These are phyloP conservation scores for Graphiopsis chlorocephala DNA, from an alignment of 2,329 filamentous ascomycete genomes.

Conservation along the genomic window DNA sequence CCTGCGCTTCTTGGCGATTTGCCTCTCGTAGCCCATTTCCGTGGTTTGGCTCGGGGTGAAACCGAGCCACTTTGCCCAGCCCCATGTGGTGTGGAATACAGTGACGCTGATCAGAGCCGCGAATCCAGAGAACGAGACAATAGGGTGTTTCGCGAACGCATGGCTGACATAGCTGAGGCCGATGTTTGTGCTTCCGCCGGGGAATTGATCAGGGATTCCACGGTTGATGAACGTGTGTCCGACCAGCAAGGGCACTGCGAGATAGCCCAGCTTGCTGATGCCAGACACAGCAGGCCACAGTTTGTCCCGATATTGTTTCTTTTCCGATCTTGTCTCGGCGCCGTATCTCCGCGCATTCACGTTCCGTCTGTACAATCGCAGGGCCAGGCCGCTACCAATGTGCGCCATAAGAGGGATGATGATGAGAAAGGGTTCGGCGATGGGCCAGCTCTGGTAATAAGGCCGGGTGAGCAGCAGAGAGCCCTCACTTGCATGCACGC, in stretches of 20 bases:
- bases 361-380: constrained; percentile 71
- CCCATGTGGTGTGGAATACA: constrained; percentile 78
- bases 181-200: constrained; percentile 83
- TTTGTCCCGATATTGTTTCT: constrained; percentile 34
- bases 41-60: constrained; percentile 57
- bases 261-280: constrained; percentile 71
- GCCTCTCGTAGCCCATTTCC: constrained; percentile 48
- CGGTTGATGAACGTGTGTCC: constrained; percentile 77
- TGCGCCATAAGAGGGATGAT: constrained; percentile 72
- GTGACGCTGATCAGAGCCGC: constrained; percentile 63
- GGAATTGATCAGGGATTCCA: constrained; percentile 68
- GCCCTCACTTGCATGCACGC: constrained; percentile 71
- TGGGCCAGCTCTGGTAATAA: constrained; percentile 78
- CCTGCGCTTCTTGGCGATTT: constrained; percentile 58
- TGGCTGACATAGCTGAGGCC: constrained; percentile 81
- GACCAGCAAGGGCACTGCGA: constrained; percentile 61
- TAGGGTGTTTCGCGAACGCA: constrained; percentile 71
- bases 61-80: constrained; percentile 77
- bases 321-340: constrained; percentile 57
- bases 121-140: constrained; percentile 68
- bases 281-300: constrained; percentile 70
- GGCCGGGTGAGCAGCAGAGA: constrained; percentile 89
- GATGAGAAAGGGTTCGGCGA: constrained; percentile 74
- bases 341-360: constrained; percentile 75
- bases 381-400: constrained; percentile 69